Evolutionary conservation across 2,329 filamentous ascomycete genomes (phyloP).

Genomic region (Venturia nashicola): DNA sequence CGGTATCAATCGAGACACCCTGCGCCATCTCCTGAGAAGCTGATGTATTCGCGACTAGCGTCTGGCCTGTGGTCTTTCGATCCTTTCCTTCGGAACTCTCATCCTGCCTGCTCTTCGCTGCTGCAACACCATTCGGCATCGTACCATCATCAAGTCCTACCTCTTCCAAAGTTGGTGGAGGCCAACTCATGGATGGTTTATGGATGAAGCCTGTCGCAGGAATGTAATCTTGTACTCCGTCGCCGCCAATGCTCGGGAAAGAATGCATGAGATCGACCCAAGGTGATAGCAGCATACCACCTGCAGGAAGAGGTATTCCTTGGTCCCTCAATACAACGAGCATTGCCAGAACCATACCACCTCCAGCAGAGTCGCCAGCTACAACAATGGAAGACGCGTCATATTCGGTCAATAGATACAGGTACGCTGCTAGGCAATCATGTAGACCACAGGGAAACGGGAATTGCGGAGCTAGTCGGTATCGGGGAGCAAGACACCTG

Average conservation of each 20-base stretch:
- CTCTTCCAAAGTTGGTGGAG: slow-evolving; percentile 74
- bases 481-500: slow-evolving; percentile 71
- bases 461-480: slow-evolving; percentile 83
- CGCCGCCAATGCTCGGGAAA: slow-evolving; percentile 73
- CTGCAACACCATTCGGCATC: slow-evolving; percentile 27
- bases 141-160: slow-evolving; percentile 42
- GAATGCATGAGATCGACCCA: slow-evolving; percentile 96
- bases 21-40: slow-evolving; percentile 8
- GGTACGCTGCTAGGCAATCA: slow-evolving; percentile 79
- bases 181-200: slow-evolving; percentile 82
- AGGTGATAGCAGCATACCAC: slow-evolving; percentile 80
- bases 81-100: slow-evolving; percentile 8
- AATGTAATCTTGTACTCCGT: slow-evolving; percentile 74
- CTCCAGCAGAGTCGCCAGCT: slow-evolving; percentile 87
- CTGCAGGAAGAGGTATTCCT: slow-evolving; percentile 72
- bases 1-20: slow-evolving; percentile 5
- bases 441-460: slow-evolving; percentile 89
- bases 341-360: slow-evolving; percentile 73
- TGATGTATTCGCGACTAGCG: background rate
- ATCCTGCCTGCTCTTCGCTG: background rate
- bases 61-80: background rate
- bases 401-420: slow-evolving; percentile 66
- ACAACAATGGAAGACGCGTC: slow-evolving; percentile 73
- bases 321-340: slow-evolving; percentile 73
- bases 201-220: slow-evolving; percentile 81